Percentiles rank a stretch among this genome's conserved stretches.
Conservation (phyloP, 441 rosid species). For the Corymbia calophylla region DNA sequence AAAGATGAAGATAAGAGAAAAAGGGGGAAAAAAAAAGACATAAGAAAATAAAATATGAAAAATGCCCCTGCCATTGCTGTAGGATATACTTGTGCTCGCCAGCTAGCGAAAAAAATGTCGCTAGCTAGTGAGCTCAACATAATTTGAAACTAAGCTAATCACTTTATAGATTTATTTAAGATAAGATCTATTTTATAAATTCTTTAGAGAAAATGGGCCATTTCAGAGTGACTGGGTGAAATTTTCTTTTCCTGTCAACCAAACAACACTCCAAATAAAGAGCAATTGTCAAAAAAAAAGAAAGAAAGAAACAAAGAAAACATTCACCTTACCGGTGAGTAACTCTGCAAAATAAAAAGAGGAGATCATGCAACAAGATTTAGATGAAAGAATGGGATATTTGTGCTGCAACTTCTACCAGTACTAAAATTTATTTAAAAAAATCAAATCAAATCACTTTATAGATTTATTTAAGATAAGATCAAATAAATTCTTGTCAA, state of each 20-base stretch:
- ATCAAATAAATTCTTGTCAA: too few species aligned
- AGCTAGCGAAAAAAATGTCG: background rate
- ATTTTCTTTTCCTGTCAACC: too few species aligned
- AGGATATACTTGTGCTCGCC: background rate
- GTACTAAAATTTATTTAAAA: too few species aligned
- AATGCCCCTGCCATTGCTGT: background rate
- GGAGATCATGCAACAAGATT: background rate
- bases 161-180: background rate
- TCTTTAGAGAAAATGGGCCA: too few species aligned
- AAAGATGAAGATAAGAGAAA: background rate
- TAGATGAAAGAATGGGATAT: background rate
- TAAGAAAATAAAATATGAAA: background rate
- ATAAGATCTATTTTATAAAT: background rate
- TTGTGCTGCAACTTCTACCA: too few species aligned
- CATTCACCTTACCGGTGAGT: fast-evolving
- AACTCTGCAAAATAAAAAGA: background rate
- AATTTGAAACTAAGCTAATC: background rate
- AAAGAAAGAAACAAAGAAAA: too few species aligned
- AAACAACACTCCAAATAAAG: too few species aligned
- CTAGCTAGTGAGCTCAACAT: background rate
- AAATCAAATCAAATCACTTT: too few species aligned
- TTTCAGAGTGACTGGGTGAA: too few species aligned
- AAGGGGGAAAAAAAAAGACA: background rate
- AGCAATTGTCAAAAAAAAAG: too few species aligned
- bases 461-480: too few species aligned